Evolutionary conservation across 441 rosid species (phyloP).

Genomic region (Breynia disticha): DNA sequence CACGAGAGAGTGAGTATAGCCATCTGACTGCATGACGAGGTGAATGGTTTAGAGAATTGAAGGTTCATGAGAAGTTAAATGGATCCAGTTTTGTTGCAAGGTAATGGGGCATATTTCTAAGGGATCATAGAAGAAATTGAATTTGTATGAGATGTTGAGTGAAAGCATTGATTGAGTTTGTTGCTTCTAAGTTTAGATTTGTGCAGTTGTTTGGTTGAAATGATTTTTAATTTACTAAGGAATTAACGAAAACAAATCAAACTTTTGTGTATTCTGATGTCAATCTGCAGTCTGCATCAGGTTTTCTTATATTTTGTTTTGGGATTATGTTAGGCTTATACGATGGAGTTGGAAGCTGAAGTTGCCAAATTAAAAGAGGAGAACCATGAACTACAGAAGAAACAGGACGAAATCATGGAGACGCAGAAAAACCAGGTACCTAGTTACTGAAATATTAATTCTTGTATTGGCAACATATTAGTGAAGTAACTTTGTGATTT

Average conservation of each 20-base stretch:
- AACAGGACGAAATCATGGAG: slow-evolving; percentile 63
- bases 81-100: slow-evolving; percentile 18
- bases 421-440: slow-evolving; percentile 82
- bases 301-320: slow-evolving; percentile 2
- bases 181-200: not conserved
- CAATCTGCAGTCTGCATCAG: slow-evolving; percentile 2
- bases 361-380: slow-evolving; percentile 67
- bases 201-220: not conserved
- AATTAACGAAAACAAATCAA: too few species aligned
- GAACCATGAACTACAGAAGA: slow-evolving; percentile 52
- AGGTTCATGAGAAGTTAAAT: slow-evolving; percentile 26
- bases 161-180: not conserved
- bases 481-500: too few species aligned
- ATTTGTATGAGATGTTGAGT: slow-evolving; percentile 9
- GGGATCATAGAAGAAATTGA: slow-evolving; percentile 6
- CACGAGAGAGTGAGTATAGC: slow-evolving; percentile 31
- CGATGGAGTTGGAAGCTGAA: slow-evolving; percentile 83
- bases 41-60: slow-evolving; percentile 33
- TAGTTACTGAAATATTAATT: not conserved
- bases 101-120: slow-evolving; percentile 18
- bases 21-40: slow-evolving; percentile 26
- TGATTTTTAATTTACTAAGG: too few species aligned
- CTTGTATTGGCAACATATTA: too few species aligned
- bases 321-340: slow-evolving; percentile 56
- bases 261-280: not conserved